phyloP scores from a whole-genome alignment of 23 red algal species.

The Pyropia haitanensis region DNA sequence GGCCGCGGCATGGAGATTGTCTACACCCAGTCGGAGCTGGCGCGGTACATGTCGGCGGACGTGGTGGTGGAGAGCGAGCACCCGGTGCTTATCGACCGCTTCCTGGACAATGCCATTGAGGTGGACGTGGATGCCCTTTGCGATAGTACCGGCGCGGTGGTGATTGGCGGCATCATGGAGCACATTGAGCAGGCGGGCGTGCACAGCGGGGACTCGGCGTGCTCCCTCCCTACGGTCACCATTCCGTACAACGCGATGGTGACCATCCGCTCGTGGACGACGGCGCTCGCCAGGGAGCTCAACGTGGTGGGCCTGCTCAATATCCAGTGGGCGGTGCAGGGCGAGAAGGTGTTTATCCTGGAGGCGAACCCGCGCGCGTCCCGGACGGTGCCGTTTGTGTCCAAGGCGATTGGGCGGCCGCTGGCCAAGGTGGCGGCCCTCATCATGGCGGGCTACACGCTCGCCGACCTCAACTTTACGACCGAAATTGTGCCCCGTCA shows the following conservation, averaged over 20 bases:
- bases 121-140: slow-evolving; percentile 96
- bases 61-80: slow-evolving; percentile 97
- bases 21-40: slow-evolving; percentile 59
- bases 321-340: slow-evolving; percentile 98
- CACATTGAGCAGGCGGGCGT: slow-evolving; percentile 99
- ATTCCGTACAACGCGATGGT: slow-evolving; percentile 96
- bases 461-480: slow-evolving; percentile 62
- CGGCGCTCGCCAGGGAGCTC: slow-evolving; percentile 79
- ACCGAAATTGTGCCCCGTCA: slow-evolving; percentile 83
- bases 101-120: slow-evolving; percentile 92
- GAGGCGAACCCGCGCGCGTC: slow-evolving; percentile 99
- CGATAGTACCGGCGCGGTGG: slow-evolving; percentile 79
- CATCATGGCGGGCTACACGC: slow-evolving; percentile 71
- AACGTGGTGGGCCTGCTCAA: slow-evolving; percentile 97
- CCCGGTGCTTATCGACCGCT: slow-evolving; percentile 94
- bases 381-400: slow-evolving; percentile 95
- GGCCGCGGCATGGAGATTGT: slow-evolving; percentile 99
- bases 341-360: slow-evolving; percentile 86
- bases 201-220: slow-evolving; percentile 94
- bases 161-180: slow-evolving; percentile 99
- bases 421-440: slow-evolving; percentile 88
- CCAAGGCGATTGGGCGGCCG: slow-evolving; percentile 89
- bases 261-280: slow-evolving; percentile 88
- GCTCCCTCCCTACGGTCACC: slow-evolving; percentile 72
- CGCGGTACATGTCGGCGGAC: slow-evolving; percentile 85